Percentiles rank a stretch among this genome's conserved stretches.
phyloP scores from a whole-genome alignment of 805 yeast genomes.

The Nakazawaea populi region DNA sequence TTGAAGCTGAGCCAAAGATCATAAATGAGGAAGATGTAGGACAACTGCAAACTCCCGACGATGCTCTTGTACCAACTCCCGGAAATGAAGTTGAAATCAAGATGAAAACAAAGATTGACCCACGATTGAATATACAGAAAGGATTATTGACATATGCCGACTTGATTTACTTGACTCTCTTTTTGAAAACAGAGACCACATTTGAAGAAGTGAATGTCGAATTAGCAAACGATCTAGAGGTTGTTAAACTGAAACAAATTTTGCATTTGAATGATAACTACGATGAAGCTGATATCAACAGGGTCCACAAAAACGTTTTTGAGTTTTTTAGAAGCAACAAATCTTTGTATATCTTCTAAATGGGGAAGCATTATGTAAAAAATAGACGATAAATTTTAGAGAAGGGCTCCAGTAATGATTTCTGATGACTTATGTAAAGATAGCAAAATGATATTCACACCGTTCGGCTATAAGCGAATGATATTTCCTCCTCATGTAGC shows the following conservation, averaged over 20 bases:
- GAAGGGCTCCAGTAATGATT: too few relatives aligned
- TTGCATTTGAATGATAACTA: not conserved
- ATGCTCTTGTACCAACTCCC: too few relatives aligned
- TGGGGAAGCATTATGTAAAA: not conserved
- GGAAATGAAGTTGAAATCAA: too few relatives aligned
- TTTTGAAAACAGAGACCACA: not conserved
- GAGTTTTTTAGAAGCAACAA: constrained; percentile 6
- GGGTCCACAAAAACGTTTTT: constrained; percentile 2
- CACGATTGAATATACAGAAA: not conserved
- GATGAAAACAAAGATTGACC: not conserved
- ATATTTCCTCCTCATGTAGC: too few relatives aligned
- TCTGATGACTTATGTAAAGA: too few relatives aligned
- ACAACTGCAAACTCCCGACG: too few relatives aligned
- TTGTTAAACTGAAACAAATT: not conserved
- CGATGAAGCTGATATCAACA: not conserved
- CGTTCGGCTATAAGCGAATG: too few relatives aligned
- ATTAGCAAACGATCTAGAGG: not conserved
- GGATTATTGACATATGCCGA: constrained; percentile 4
- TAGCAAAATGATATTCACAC: too few relatives aligned
- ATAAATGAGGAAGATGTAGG: too few relatives aligned
- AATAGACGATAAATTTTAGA: too few relatives aligned
- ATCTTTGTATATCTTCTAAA: constrained; percentile 6
- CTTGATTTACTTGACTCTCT: not conserved
- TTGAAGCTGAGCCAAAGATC: too few relatives aligned
- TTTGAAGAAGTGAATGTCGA: not conserved